These are phyloP conservation scores for Waitea zeae DNA, from an alignment of 1,284 basidiomycete genomes.

Conservation along the genomic window DNA sequence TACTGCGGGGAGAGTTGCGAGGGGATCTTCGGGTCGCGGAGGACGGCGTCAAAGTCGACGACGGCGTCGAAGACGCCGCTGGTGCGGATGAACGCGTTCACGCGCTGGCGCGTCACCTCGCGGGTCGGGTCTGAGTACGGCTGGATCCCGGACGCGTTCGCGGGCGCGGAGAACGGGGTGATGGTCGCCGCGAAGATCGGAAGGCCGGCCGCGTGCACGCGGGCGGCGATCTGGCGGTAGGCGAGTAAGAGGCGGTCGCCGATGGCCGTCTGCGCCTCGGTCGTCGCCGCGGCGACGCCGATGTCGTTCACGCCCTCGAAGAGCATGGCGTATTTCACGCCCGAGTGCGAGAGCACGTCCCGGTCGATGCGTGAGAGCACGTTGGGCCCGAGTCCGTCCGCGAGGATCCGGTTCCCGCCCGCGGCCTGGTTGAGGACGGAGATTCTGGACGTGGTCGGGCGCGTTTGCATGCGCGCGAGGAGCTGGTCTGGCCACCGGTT, in stretches of 20 bases:
- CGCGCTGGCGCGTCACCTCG: conserved; percentile 21
- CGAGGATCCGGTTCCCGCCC: conserved; percentile 30
- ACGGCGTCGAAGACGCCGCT: conserved; percentile 26
- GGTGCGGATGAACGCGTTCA: conserved; percentile 24
- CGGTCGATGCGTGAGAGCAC: conserved; percentile 28
- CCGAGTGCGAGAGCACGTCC: conserved; percentile 27
- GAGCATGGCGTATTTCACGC: conserved; percentile 25
- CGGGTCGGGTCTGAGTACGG: conserved; percentile 20
- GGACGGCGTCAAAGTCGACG: conserved; percentile 26
- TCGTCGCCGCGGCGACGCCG: conserved; percentile 19
- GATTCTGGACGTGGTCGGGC: conserved; percentile 16
- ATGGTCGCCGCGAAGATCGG: conserved; percentile 31
- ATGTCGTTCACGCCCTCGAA: conserved; percentile 39
- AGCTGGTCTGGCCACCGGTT: conserved; percentile 32
- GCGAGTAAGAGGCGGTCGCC: conserved; percentile 24
- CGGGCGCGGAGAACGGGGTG: conserved; percentile 24
- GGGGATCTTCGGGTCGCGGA: conserved; percentile 20
- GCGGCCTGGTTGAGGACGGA: conserved; percentile 30
- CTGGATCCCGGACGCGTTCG: conserved; percentile 14
- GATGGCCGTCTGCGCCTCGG: conserved; percentile 17
- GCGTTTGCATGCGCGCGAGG: conserved; percentile 20
- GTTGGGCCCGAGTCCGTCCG: conserved; percentile 28
- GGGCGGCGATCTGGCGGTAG: conserved; percentile 24
- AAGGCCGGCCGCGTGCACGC: conserved; percentile 22
- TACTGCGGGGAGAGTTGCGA: conserved; percentile 19